These are phyloP conservation scores for Forsythia viridissima DNA, from an alignment of 257 asterid genomes.

Conservation along the genomic window DNA sequence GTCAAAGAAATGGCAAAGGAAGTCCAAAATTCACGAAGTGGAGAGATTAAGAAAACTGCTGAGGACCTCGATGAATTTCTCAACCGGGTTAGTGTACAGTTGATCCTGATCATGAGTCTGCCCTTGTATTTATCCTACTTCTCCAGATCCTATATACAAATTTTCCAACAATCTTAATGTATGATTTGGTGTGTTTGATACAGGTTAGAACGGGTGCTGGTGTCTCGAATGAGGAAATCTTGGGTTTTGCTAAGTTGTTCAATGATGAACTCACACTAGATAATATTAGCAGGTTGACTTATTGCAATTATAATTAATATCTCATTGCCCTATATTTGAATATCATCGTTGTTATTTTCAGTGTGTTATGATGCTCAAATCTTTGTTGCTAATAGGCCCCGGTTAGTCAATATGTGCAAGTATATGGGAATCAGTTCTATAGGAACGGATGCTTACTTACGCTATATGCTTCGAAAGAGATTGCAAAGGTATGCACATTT, in stretches of 20 bases:
- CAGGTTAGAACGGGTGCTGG: slow-evolving; percentile 89
- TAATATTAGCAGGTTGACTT: slow-evolving; percentile 79
- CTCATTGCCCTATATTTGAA: slow-evolving; percentile 18
- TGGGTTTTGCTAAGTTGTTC: slow-evolving; percentile 91
- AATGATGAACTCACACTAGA: slow-evolving; percentile 94
- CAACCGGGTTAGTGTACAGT: slow-evolving; percentile 48
- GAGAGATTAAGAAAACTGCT: slow-evolving; percentile 81
- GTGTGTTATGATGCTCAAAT: not conserved
- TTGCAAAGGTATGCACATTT: slow-evolving; percentile 59
- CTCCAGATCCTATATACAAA: slow-evolving; percentile 17
- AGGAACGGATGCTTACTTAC: slow-evolving; percentile 89
- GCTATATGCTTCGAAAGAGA: slow-evolving; percentile 81
- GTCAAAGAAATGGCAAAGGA: slow-evolving; percentile 93
- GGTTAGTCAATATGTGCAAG: slow-evolving; percentile 93
- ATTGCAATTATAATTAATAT: slow-evolving; percentile 3
- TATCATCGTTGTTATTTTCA: slow-evolving; percentile 9
- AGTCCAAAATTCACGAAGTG: slow-evolving; percentile 76
- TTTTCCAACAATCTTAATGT: not conserved
- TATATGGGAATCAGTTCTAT: slow-evolving; percentile 85
- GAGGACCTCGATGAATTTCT: slow-evolving; percentile 88
- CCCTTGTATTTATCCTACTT: not conserved
- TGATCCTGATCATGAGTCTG: slow-evolving; percentile 5
- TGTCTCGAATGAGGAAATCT: slow-evolving; percentile 78
- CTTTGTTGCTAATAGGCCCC: slow-evolving; percentile 59
- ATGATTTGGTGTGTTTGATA: slow-evolving; percentile 24